Conservation (phyloP, 2,329 filamentous ascomycete species). For the Berkeleyomyces rouxiae region DNA sequence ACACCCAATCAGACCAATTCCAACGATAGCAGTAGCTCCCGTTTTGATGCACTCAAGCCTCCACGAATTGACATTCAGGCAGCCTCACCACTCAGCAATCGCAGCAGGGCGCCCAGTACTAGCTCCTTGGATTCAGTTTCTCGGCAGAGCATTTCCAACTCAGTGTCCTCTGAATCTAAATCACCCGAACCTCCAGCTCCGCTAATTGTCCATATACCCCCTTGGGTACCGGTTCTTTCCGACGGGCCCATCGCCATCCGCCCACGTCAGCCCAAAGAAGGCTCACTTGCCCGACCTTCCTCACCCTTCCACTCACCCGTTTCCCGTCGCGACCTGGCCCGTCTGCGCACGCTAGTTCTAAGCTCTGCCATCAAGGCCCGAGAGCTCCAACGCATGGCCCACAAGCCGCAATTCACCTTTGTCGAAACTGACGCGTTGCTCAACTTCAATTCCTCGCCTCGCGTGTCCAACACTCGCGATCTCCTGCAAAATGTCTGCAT, state of each 20-base stretch:
- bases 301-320: constrained; percentile 22
- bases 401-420: constrained; percentile 28
- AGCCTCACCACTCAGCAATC: constrained; percentile 20
- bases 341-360: constrained; percentile 60
- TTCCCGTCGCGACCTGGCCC: constrained; percentile 58
- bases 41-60: constrained; percentile 33
- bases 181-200: constrained; percentile 14
- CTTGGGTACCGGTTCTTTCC: constrained; percentile 10
- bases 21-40: constrained; percentile 25
- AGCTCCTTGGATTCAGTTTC: not conserved
- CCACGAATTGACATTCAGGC: constrained; percentile 31
- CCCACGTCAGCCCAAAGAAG: constrained; percentile 9
- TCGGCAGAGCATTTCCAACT: constrained; percentile 16
- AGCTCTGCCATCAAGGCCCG: constrained; percentile 81
- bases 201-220: constrained; percentile 2
- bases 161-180: constrained; percentile 26
- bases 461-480: constrained; percentile 11
- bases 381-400: constrained; percentile 54
- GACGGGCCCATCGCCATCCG: constrained; percentile 14
- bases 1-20: constrained; percentile 18
- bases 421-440: constrained; percentile 16
- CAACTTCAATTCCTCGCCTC: not conserved
- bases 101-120: not conserved
- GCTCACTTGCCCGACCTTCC: not conserved
- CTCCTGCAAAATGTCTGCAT: constrained; percentile 29